These are phyloP conservation scores for Fraxinus baroniana DNA, from an alignment of 305 asterid genomes.

Conservation along the genomic window DNA sequence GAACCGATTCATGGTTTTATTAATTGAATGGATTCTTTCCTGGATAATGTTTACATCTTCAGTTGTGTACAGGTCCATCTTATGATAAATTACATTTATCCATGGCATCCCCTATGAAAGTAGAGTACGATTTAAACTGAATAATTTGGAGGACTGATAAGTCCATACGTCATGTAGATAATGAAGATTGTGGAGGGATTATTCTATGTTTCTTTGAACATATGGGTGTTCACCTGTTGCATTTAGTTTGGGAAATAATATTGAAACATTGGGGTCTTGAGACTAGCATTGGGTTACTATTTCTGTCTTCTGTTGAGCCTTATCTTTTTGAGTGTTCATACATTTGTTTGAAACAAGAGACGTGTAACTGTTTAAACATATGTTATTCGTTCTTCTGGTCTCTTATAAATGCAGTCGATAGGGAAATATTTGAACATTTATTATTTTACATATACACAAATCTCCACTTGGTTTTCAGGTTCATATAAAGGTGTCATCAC, in stretches of 20 bases:
- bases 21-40: neutral
- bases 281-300: neutral
- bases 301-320: neutral
- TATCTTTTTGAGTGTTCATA: neutral
- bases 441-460: neutral
- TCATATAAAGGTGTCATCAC: constrained; percentile 56
- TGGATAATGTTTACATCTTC: neutral
- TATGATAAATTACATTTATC: neutral
- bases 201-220: neutral
- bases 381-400: neutral
- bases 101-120: neutral
- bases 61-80: neutral
- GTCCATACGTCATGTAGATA: neutral
- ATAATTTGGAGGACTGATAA: neutral
- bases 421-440: constrained; percentile 12
- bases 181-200: constrained; percentile 1
- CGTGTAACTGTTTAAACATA: constrained; percentile 9
- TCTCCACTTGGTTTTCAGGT: constrained; percentile 50
- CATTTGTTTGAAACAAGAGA: neutral
- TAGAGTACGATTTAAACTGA: neutral
- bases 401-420: neutral
- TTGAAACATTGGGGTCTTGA: neutral
- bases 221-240: neutral
- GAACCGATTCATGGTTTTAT: neutral
- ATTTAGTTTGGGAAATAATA: neutral